A percentile compares a stretch with the other conserved stretches of the same genome.
Conservation (phyloP, 2,329 filamentous ascomycete genomes). For the Aspergillus glaucus region DNA sequence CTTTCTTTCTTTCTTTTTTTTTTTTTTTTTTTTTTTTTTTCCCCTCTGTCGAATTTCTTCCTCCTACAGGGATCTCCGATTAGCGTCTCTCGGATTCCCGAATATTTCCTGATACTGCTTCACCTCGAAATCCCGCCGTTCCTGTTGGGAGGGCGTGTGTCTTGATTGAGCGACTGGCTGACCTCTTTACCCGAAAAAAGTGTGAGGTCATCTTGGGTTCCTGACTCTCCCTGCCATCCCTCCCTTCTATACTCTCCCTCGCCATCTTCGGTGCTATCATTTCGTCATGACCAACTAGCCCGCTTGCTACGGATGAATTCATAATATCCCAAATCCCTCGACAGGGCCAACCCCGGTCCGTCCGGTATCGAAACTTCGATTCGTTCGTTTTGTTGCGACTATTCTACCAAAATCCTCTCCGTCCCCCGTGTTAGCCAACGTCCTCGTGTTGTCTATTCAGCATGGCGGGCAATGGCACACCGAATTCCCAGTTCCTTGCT, state of each 20-base stretch:
- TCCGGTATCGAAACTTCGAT: conserved; percentile 18
- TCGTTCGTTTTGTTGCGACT: conserved; percentile 4
- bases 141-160: too few relatives aligned
- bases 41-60: conserved; percentile 3
- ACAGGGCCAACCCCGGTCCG: conserved; percentile 36
- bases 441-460: conserved; percentile 17
- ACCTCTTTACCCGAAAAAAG: too few relatives aligned
- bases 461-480: conserved; percentile 38
- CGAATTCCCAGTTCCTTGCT: conserved; percentile 35
- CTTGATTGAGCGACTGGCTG: not conserved
- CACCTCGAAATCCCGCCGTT: too few relatives aligned
- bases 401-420: conserved; percentile 1
- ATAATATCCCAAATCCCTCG: conserved; percentile 24
- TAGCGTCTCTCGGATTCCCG: too few relatives aligned
- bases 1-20: conserved; percentile 3
- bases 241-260: conserved; percentile 2
- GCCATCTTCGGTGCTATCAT: conserved; percentile 8
- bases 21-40: not conserved
- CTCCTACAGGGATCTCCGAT: not conserved
- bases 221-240: conserved; percentile 4
- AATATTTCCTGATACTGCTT: too few relatives aligned
- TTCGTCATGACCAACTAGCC: conserved; percentile 34
- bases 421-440: conserved; percentile 2
- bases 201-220: not conserved
- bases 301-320: conserved; percentile 32